Evolutionary conservation across 75 land plant species (phyloP), one percentile per base, ranked within the genome.

Genomic region (Azolla pinnata): DNA sequence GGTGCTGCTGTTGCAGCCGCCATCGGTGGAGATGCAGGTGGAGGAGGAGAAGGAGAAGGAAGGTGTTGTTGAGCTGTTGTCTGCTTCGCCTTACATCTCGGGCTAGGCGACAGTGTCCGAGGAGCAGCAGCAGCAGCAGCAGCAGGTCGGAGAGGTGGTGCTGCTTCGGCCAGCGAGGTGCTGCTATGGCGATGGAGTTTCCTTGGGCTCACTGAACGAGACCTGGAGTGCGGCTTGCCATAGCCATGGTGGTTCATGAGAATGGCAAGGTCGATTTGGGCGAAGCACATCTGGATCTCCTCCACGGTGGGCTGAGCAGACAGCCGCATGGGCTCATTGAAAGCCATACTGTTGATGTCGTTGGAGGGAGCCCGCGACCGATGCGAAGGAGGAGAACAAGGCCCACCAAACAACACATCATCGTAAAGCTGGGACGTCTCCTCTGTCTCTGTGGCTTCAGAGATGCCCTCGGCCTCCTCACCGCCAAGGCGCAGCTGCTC

Each of bases 241-340:
- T 12, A 35, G 40, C 10, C 5, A 12, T 5, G 40, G 40, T 5
- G 40, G 28, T 52, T 29, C 54, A 52, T 52, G 25, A 52, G 28
- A 27, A 27, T 23, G 3, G 54, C 54, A 27, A 52, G 54, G 28
- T 52, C 54, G 1, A 52, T 14, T 29, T 52, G 54, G 3, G 54
- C 54, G 24, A 52, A 27, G 24, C 29, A 52, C 54, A 52, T 52
- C 28, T 52, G 54, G 24, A 52, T 52, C 24, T 52, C 54, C 14
- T 52, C 54, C 7, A 24, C 24, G 4, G 54, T 52, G 4, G 54
- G 54, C 54, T 52, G 54, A 10, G 54, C 54, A 27, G 54, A 52
- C 25, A 52, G 54, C 29, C 54, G 54, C 4, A 29, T 52, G 26
- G 54, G 54, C 54, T 52, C 54, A 16, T 25, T 23, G 54, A 52